Conservation (phyloP, 169 alveolate genomes). For the Amoebophrya sp. region DNA sequence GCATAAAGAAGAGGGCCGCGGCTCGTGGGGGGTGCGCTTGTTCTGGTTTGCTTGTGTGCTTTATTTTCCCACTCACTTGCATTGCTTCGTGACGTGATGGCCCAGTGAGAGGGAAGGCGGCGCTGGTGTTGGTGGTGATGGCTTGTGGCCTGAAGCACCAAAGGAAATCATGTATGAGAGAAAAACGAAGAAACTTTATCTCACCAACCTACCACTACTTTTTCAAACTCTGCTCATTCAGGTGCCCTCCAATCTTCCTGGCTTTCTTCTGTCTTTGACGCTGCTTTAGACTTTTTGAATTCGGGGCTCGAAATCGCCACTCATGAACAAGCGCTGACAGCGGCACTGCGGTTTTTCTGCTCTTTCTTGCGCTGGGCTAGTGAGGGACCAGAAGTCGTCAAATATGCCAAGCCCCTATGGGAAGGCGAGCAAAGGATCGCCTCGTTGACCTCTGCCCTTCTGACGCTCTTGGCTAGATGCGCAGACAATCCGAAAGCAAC, state of each 20-base stretch:
- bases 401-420: background rate
- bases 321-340: background rate
- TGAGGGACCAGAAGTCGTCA: background rate
- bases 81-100: too few species aligned
- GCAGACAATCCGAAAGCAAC: background rate
- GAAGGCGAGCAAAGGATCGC: background rate
- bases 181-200: too few species aligned
- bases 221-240: too few species aligned
- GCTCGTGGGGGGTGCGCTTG: too few species aligned
- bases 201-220: too few species aligned
- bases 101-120: too few species aligned
- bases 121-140: too few species aligned
- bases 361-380: constrained; percentile 1
- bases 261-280: background rate
- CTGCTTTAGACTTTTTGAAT: background rate
- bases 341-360: background rate
- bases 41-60: too few species aligned
- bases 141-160: too few species aligned
- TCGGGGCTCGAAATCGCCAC: background rate
- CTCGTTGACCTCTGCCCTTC: background rate
- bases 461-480: background rate
- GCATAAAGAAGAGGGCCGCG: too few species aligned
- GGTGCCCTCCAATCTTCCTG: background rate
- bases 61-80: too few species aligned
- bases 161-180: too few species aligned